phyloP scores from a whole-genome alignment of 2,329 filamentous ascomycete genomes.

The Chlorencoelia australis region DNA sequence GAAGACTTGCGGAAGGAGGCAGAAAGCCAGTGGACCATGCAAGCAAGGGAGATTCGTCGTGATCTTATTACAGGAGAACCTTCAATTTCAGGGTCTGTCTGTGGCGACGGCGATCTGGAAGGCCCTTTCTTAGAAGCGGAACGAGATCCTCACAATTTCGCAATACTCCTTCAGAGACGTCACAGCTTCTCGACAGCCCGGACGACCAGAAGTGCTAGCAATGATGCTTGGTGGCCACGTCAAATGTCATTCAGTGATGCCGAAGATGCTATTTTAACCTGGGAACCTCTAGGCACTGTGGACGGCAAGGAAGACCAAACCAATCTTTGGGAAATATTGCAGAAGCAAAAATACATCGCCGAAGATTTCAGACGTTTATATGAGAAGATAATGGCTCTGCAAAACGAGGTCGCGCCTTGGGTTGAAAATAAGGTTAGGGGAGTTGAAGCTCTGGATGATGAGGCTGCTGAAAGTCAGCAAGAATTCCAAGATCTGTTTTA shows the following conservation, averaged over 20 bases:
- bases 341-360: slow-evolving; percentile 31
- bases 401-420: slow-evolving; percentile 48
- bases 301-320: slow-evolving; percentile 27
- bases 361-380: slow-evolving; percentile 49
- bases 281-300: slow-evolving; percentile 45
- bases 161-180: slow-evolving; percentile 49
- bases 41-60: slow-evolving; percentile 34
- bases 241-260: slow-evolving; percentile 67
- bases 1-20: slow-evolving; percentile 16
- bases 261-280: slow-evolving; percentile 62
- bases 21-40: slow-evolving; percentile 23
- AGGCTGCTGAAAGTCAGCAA: slow-evolving; percentile 52
- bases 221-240: slow-evolving; percentile 57
- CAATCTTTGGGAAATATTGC: slow-evolving; percentile 25
- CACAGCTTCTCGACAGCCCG: slow-evolving; percentile 41
- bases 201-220: slow-evolving; percentile 27
- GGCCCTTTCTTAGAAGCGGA: slow-evolving; percentile 41
- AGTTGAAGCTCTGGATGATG: slow-evolving; percentile 50
- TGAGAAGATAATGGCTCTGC: slow-evolving; percentile 40
- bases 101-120: slow-evolving; percentile 49
- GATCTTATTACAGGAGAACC: slow-evolving; percentile 35
- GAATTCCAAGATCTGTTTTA: slow-evolving; percentile 59
- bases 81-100: slow-evolving; percentile 49
- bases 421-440: slow-evolving; percentile 45
- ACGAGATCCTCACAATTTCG: slow-evolving; percentile 33